phyloP scores from a whole-genome alignment of 2,329 filamentous ascomycete species.

The Colletotrichum lindemuthianum region DNA sequence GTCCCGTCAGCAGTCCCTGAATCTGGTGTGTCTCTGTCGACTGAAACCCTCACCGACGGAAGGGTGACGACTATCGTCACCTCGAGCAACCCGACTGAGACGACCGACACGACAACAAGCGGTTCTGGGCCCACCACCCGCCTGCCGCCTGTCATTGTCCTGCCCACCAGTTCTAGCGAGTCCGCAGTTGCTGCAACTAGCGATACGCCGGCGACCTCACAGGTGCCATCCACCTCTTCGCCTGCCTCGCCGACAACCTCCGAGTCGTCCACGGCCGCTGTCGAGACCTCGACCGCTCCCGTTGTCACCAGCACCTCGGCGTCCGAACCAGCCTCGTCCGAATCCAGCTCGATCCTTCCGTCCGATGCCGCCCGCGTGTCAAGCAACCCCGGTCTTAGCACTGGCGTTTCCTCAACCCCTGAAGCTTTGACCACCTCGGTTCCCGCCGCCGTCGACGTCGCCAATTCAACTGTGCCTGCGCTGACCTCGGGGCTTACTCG shows the following conservation, averaged over 20 bases:
- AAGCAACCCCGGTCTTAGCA: background rate
- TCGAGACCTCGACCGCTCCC: background rate
- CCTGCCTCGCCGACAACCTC: conserved; percentile 28
- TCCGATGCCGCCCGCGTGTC: conserved; percentile 1
- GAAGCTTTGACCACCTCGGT: conserved; percentile 11
- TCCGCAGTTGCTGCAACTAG: conserved; percentile 1
- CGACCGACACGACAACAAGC: conserved; percentile 30
- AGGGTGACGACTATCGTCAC: conserved; percentile 43
- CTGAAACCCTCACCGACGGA: conserved; percentile 33
- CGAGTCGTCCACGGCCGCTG: conserved; percentile 10
- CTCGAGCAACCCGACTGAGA: conserved; percentile 38
- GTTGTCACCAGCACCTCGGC: background rate
- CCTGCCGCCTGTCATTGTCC: conserved; percentile 33
- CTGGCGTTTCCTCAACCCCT: background rate
- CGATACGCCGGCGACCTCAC: conserved; percentile 3
- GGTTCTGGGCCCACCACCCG: conserved; percentile 24
- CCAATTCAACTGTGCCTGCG: background rate
- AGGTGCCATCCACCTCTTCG: conserved; percentile 15
- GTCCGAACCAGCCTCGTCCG: conserved; percentile 10
- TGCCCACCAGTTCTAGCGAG: conserved; percentile 33
- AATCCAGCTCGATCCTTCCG: conserved; percentile 10
- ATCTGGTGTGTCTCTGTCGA: conserved; percentile 32
- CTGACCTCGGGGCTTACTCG: too few species aligned
- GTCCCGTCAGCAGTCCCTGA: conserved; percentile 5
- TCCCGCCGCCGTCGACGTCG: conserved; percentile 7